Evolutionary conservation across 768 basidiomycete species (phyloP), one percentile per base, ranked within the genome.

Genomic region (Clathrus columnatus): DNA sequence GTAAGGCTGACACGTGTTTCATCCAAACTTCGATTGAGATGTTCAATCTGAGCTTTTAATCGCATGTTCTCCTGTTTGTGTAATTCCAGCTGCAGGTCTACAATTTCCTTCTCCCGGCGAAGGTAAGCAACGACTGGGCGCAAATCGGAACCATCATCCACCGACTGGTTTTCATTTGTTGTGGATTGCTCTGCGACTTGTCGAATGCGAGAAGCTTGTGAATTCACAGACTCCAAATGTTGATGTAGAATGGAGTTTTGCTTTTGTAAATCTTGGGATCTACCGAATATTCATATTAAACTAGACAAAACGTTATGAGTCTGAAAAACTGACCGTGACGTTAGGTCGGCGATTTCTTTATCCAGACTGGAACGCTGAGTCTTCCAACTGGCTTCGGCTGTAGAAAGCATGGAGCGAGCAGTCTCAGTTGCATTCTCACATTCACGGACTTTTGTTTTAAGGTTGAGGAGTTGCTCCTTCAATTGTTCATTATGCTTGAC

Each of bases 21-120:
- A 51, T 89, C 80, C 62, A 93, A 69, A 43, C 70, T 80, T 59
- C 83, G 82, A 16, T 76, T 75, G 42, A 91, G 66, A 62, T 87
- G 83, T 5, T 91, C 89, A 24, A 87, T 77, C 64, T 92, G 86
- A 18, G 78, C 70, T 66, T 85, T 87, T 50, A 90, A 67, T 4
- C 90, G 79, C 7, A 79, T 69, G 60, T 78, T 87, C 70, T 93
- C 90, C 62, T 83, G 80, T 64, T 79, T 85, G 73, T 83, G 78
- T 48, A 93, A 79, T 62, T 92, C 87, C 23, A 91, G 75, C 60
- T 92, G 89, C 28, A 92, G 77, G 61, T 94, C 91, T 45, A 89
- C 85, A 51, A 94, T 91, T 65, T 93, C 90, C 70, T 94, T 92
- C 74, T 93, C 91, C 64, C 86, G 90, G 42, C 91, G 79, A 29